Evolutionary conservation across 805 yeast species (phyloP), one percentile per base, ranked within the genome.

Genomic region (Candida takata): DNA sequence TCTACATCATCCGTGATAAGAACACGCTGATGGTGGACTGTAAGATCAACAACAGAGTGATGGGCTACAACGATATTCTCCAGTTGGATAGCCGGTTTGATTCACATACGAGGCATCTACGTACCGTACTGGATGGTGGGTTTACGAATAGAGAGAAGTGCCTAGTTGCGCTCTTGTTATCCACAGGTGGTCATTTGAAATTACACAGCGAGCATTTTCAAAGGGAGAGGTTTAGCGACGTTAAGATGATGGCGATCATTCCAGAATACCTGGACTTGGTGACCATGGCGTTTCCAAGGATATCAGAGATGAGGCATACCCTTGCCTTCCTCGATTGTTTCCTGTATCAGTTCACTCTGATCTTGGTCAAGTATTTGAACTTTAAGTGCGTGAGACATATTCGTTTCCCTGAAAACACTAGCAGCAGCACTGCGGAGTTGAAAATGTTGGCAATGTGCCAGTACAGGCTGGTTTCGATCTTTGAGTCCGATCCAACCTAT

Each of bases 361-460:
- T 50, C 8, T 50, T 47, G 24, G 24, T 50, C 29, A 49, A 42
- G 35, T 48, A 40, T 31, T 16, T 51, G 18, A 50, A 51, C 26
- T 24, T n/a, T n/a, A 24, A 24, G 26, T 24, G 26, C 10, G 11
- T 24, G 26, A 24, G n/a, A 14, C 14, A 24, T n/a, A n/a, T n/a
- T n/a, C n/a, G n/a, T n/a, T n/a, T n/a, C n/a, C n/a, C n/a, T 40
- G 4, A 13, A 41, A 20, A 13, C 31, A n/a, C 41, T 32, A n/a
- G 25, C 19, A 15, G 24, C n/a, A 24, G n/a, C 13, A n/a, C 32
- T 27, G 33, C 27, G 1, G 42, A 37, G 17, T 9, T 44, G n/a
- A 12, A 17, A 5, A 40, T 40, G 7, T 25, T 50, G 1, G 26
- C 21, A 3, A 9, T 18, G 15, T 27, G 32, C 13, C 38, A 47